These are phyloP conservation scores for Fusarium anthophilum DNA, from an alignment of 2,329 filamentous ascomycete genomes.

Conservation along the genomic window DNA sequence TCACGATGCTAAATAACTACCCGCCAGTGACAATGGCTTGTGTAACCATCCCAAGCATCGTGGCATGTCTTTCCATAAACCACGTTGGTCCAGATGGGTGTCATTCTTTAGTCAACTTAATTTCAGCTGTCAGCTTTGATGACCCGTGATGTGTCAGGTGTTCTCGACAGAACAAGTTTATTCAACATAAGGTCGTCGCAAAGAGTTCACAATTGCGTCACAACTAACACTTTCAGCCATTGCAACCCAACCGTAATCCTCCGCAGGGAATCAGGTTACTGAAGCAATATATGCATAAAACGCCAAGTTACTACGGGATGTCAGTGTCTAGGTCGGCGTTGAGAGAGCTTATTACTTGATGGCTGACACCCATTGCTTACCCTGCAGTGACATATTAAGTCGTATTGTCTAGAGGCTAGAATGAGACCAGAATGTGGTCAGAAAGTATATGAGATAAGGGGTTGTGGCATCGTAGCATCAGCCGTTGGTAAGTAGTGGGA, in stretches of 20 bases:
- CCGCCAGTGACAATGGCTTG: not conserved
- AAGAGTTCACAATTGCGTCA: not conserved
- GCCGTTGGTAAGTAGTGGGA: not conserved
- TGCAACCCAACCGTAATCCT: not conserved
- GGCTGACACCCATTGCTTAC: not conserved
- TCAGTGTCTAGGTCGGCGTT: not conserved
- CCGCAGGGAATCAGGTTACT: not conserved
- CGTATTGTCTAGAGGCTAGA: not conserved
- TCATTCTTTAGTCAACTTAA: not conserved
- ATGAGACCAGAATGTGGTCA: not conserved
- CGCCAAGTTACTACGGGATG: not conserved
- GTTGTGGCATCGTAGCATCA: not conserved
- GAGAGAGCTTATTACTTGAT: not conserved
- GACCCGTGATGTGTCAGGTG: not conserved
- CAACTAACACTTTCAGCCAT: not conserved
- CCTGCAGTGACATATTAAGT: not conserved
- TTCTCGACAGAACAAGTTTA: not conserved
- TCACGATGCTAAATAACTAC: not conserved
- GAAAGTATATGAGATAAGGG: not conserved
- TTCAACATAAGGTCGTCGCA: not conserved
- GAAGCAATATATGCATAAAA: not conserved
- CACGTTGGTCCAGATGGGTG: not conserved
- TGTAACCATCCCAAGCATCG: constrained; percentile 25
- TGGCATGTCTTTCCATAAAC: constrained; percentile 10
- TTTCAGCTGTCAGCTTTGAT: constrained; percentile 12